Evolutionary conservation across 371 early-diverging fungal species (phyloP), one percentile per base, ranked within the genome.

Genomic region (Mortierella sp.): DNA sequence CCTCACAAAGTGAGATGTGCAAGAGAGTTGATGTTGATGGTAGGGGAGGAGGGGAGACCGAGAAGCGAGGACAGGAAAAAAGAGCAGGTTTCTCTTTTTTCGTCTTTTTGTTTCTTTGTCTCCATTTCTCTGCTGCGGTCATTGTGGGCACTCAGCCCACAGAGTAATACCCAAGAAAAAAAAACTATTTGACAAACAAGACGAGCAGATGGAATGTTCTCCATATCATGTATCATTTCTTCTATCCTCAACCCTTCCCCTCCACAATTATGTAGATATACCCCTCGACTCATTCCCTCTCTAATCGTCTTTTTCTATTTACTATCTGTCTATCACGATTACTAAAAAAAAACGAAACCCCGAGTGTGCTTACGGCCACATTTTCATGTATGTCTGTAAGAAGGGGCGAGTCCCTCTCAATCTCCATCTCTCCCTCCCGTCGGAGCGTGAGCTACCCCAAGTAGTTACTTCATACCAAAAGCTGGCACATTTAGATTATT

Each of bases 81-180:
- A 34, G 58, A 58, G 58, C 58, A 58, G 58, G 58, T 6, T 58
- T 58, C 34, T 58, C 34, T 34, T 58, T 24, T 50, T 22, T 7
- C 19, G 2, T 22, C 50, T 8, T 6, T 50, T 34, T 19, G 6
- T 34, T 34, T 34, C 19, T 9, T 55, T 11, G 4, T 31, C 16
- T 34, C 19, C 58, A 34, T 16, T 31, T 6, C 4, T 31, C 19
- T 8, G 14, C 16, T 7, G 58, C 58, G 19, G 5, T 10, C 31
- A 3, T 52, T 70, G 53, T 50, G 73, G n/a, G 44, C 47, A 13
- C 29, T 47, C 8, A n/a, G 65, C 52, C 45, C 13, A 64, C 76
- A 75, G 70, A 39, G 76, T 75, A n/a, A 34, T n/a, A 44, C 26
- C 29, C 29, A 19, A 34, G 29, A 58, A 16, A 71, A 61, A 63